A percentile compares a stretch with the other conserved stretches of the same genome.
These are phyloP conservation scores for Mucor indicus DNA, from an alignment of 371 early-diverging fungal species.

Conservation along the genomic window DNA sequence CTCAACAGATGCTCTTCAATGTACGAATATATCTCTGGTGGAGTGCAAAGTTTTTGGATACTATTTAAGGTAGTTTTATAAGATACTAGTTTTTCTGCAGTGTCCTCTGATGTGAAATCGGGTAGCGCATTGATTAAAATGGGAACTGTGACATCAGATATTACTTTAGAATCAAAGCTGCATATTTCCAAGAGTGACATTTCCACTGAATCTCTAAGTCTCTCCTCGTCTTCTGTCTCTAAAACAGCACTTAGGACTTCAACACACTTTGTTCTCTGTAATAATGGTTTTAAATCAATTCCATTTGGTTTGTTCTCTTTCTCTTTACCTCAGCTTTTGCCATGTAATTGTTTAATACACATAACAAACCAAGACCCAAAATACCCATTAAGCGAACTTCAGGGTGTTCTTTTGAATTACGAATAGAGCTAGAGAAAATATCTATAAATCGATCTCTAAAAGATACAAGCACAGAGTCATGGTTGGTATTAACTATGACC, in stretches of 20 bases:
- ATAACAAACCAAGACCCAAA: slow-evolving; percentile 47
- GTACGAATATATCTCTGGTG: slow-evolving; percentile 20
- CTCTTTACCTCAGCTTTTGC: background rate
- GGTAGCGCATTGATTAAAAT: slow-evolving; percentile 21
- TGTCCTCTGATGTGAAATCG: slow-evolving; percentile 4
- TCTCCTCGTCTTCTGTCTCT: slow-evolving; percentile 11
- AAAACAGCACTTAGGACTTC: slow-evolving; percentile 3
- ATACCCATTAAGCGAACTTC: slow-evolving; percentile 62
- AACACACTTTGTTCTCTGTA: slow-evolving; percentile 3
- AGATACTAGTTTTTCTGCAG: slow-evolving; percentile 6
- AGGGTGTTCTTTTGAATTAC: slow-evolving; percentile 64
- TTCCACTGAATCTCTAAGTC: slow-evolving; percentile 14
- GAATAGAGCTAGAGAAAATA: slow-evolving; percentile 53
- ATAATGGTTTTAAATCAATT: no score
- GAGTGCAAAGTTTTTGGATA: slow-evolving; percentile 19
- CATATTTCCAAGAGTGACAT: slow-evolving; percentile 25
- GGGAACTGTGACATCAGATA: slow-evolving; percentile 31
- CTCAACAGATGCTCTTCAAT: slow-evolving; percentile 21
- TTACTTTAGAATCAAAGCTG: slow-evolving; percentile 12
- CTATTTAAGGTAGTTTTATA: slow-evolving; percentile 18
- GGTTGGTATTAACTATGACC: background rate
- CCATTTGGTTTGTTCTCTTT: background rate
- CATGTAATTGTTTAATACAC: slow-evolving; percentile 10
- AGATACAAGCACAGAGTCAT: slow-evolving; percentile 50
- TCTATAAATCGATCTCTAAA: slow-evolving; percentile 65